Conservation (phyloP, 441 rosid genomes). For the Populus hybrid region DNA sequence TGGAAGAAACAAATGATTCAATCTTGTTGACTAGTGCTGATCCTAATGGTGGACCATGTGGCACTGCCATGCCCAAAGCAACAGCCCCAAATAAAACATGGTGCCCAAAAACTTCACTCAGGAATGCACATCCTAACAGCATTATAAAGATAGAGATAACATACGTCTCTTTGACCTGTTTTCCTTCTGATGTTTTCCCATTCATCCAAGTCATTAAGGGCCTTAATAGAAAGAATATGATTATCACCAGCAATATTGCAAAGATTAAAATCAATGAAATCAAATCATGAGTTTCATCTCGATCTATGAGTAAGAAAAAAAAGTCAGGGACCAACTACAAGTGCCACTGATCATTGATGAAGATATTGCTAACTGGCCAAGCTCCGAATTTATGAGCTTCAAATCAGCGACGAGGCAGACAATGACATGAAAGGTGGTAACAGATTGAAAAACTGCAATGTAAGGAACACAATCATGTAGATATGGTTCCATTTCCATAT, state of each 20-base stretch:
- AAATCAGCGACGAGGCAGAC: conserved; percentile 39
- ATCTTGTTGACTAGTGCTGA: conserved; percentile 31
- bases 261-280: not conserved
- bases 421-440: conserved; percentile 34
- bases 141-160: conserved; percentile 21
- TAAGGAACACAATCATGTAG: not conserved
- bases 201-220: conserved; percentile 35
- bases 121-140: conserved; percentile 17
- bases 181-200: conserved; percentile 29
- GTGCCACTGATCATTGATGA: conserved; percentile 30
- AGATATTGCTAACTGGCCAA: conserved; percentile 41
- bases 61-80: conserved; percentile 35
- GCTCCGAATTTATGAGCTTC: conserved; percentile 49
- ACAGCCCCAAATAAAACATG: conserved; percentile 28
- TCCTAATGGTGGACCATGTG: conserved; percentile 47
- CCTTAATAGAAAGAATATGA: conserved; percentile 27
- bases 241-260: not conserved
- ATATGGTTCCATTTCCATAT: not conserved
- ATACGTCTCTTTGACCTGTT: conserved; percentile 23
- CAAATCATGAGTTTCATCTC: not conserved
- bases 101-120: conserved; percentile 23
- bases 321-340: not conserved
- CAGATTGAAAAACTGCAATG: conserved; percentile 18
- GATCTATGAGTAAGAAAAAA: not conserved
- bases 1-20: conserved; percentile 22